Percentiles rank a stretch among this genome's conserved stretches.
Conservation (phyloP, 306 rosid species). For the Citrullus colocynthis region DNA sequence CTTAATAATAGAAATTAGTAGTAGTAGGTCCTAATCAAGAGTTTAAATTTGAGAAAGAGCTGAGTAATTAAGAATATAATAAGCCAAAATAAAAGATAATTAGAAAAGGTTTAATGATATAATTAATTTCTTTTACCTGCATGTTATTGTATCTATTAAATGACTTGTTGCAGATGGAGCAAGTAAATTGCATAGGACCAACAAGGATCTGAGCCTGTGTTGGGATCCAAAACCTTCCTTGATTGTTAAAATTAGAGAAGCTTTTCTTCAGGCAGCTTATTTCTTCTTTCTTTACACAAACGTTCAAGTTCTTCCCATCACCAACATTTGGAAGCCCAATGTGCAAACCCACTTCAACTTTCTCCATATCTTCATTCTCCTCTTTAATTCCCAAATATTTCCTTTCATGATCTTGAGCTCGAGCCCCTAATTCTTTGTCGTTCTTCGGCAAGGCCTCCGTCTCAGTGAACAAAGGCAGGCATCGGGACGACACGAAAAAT, state of each 20-base stretch:
- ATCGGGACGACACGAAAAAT: neutral
- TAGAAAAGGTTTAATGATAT: neutral
- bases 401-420: slow-evolving; percentile 6
- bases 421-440: slow-evolving; percentile 14
- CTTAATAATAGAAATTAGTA: too few relatives aligned
- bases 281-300: slow-evolving; percentile 33
- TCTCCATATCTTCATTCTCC: slow-evolving; percentile 38
- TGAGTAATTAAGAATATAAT: neutral
- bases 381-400: slow-evolving; percentile 6
- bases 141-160: slow-evolving; percentile 98
- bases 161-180: slow-evolving; percentile 84
- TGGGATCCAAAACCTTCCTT: slow-evolving; percentile 95
- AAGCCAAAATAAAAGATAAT: neutral
- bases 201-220: slow-evolving; percentile 89
- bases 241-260: slow-evolving; percentile 28
- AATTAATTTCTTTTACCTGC: slow-evolving; percentile 42
- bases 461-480: slow-evolving; percentile 51
- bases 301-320: slow-evolving; percentile 15
- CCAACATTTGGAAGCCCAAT: slow-evolving; percentile 59
- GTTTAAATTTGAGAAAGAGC: neutral
- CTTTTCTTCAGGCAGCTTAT: slow-evolving; percentile 16
- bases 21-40: too few relatives aligned
- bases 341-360: slow-evolving; percentile 58
- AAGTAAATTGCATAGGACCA: slow-evolving; percentile 96
- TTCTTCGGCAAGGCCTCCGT: slow-evolving; percentile 15